Percentiles rank a stretch among this genome's conserved stretches.
These are phyloP conservation scores for Myriosclerotinia duriaeana DNA, from an alignment of 2,329 filamentous ascomycete genomes.

Conservation along the genomic window DNA sequence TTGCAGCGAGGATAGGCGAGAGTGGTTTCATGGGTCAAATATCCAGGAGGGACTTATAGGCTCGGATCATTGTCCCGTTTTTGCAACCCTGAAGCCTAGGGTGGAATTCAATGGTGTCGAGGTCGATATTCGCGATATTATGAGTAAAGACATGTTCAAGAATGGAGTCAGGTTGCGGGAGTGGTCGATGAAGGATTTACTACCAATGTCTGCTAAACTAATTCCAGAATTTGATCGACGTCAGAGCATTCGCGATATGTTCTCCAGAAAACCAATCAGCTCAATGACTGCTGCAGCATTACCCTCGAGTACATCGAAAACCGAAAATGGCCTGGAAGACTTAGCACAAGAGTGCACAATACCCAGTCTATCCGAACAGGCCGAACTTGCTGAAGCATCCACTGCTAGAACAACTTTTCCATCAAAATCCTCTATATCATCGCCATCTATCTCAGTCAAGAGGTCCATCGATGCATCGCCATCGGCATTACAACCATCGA, in stretches of 20 bases:
- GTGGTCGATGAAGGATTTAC: slow-evolving; percentile 64
- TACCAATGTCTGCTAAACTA: slow-evolving; percentile 75
- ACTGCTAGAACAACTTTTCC: background rate
- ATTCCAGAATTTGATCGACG: slow-evolving; percentile 86
- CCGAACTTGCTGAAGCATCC: background rate
- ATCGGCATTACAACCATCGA: slow-evolving; percentile 41
- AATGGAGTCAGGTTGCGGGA: slow-evolving; percentile 64
- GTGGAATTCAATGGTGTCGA: slow-evolving; percentile 53
- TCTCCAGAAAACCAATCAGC: slow-evolving; percentile 54
- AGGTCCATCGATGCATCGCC: slow-evolving; percentile 24
- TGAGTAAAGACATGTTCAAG: slow-evolving; percentile 78
- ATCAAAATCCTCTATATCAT: background rate
- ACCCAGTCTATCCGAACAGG: background rate
- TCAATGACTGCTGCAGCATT: background rate
- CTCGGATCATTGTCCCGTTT: slow-evolving; percentile 96
- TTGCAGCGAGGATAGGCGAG: slow-evolving; percentile 73
- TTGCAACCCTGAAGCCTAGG: slow-evolving; percentile 66
- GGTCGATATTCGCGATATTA: slow-evolving; percentile 63
- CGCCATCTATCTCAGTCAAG: slow-evolving; percentile 25
- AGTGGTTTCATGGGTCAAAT: slow-evolving; percentile 77
- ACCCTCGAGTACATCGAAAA: background rate
- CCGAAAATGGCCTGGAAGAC: background rate
- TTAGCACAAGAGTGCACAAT: background rate
- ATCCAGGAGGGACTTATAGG: slow-evolving; percentile 94
- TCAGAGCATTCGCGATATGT: slow-evolving; percentile 91